Base-by-base conservation (phyloP, 176 grass and related monocot genomes). In the Luzula sylvatica region DNA sequence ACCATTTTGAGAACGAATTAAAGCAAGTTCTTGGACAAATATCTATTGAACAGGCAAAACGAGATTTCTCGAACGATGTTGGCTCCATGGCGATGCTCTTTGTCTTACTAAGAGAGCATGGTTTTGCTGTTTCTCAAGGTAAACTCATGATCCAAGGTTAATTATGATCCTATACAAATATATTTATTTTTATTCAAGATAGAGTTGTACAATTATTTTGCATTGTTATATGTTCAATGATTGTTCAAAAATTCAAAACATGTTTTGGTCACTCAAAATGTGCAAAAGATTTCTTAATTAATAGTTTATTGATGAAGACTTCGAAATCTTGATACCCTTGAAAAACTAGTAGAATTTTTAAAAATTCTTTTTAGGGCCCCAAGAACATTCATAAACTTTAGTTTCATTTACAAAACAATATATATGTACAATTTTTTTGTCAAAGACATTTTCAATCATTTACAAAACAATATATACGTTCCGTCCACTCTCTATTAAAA, bases 1-100 rank as follows among this genome's bases (percentile, higher is more conserved):
- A 72, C 42, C 82, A 77, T 41, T 87, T 87, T 5, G 7, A 71
- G 9, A 27, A 59, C 1, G 82, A 81, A 21, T 80, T 77, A 15
- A 69, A 42, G 42, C 20, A 12, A 2, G 56, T 72, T 6, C 66
- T 72, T 35, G 1, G 13, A 3, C 42, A 67, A 35, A 54, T 70
- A 13, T 15, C 27, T 6, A 26, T 57, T 1, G 23, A 65, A 22
- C 11, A 58, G 12, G 50, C 42, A 40, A 50, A 55, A 15, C 21
- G 7, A 19, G 18, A 8, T 1, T 32, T 41, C 0, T 50, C 45
- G 14, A 43, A 80, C 11, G 67, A 76, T 39, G 23, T 69, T 42
- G 23, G 38, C 26, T 66, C 38, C 8, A 38, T 58, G 2, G 55
- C 67, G 1, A 54, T 80, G 9, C 44, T 80, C 5, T 80, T 87